phyloP scores from a whole-genome alignment of 1,284 basidiomycete species.

The Ceratobasidium theobromae region DNA sequence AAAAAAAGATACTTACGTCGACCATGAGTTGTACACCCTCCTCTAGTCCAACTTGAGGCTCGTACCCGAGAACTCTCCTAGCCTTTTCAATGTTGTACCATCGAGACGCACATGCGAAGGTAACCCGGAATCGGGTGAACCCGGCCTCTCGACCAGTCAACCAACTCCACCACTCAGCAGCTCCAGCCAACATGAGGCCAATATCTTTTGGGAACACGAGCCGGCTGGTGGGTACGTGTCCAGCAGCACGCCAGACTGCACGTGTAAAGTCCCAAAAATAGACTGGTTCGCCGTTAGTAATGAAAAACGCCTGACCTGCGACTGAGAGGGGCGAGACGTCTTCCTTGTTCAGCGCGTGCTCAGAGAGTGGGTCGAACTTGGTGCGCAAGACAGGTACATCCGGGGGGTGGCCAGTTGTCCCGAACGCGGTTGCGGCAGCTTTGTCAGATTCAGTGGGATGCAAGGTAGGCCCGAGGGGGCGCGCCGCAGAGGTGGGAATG shows the following conservation, averaged over 20 bases:
- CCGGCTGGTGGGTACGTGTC: conserved; percentile 56
- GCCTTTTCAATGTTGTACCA: conserved; percentile 98
- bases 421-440: conserved; percentile 62
- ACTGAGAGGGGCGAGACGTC: conserved; percentile 63
- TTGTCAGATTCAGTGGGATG: conserved; percentile 56
- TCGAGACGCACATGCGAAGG: conserved; percentile 69
- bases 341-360: conserved; percentile 53
- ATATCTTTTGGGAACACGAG: conserved; percentile 65
- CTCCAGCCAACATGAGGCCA: conserved; percentile 69
- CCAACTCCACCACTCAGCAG: conserved; percentile 76
- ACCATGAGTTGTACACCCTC: conserved; percentile 84
- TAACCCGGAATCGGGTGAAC: conserved; percentile 87
- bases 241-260: conserved; percentile 78
- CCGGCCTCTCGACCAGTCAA: conserved; percentile 73
- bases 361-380: conserved; percentile 71
- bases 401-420: conserved; percentile 51
- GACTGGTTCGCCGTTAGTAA: conserved; percentile 95
- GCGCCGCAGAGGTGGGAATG: conserved; percentile 74
- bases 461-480: conserved; percentile 77
- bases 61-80: conserved; percentile 87
- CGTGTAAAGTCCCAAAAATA: conserved; percentile 97
- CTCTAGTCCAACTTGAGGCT: conserved; percentile 85
- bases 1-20: conserved; percentile 52
- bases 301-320: conserved; percentile 94
- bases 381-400: conserved; percentile 65